phyloP scores from a whole-genome alignment of 2,329 filamentous ascomycete species.

The Fusarium austroafricanum region DNA sequence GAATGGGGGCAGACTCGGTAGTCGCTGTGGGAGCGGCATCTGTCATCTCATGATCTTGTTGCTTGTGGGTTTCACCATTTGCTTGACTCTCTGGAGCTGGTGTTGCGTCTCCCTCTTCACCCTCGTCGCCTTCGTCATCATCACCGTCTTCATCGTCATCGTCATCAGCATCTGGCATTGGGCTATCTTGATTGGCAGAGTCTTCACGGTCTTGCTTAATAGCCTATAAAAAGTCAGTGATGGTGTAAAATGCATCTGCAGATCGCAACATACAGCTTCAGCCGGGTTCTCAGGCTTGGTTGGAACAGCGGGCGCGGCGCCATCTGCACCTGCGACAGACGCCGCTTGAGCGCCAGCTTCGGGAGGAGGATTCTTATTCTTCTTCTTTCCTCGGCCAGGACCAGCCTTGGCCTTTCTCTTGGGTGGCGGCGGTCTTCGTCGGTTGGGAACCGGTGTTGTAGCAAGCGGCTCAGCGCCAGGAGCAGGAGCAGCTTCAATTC shows the following conservation, averaged over 20 bases:
- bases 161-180: constrained; percentile 66
- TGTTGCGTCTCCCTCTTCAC: constrained; percentile 58
- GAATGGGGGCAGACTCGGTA: constrained; percentile 30
- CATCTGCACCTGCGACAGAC: constrained; percentile 51
- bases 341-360: constrained; percentile 51
- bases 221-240: constrained; percentile 48
- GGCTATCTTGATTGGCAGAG: constrained; percentile 60
- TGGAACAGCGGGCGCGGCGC: constrained; percentile 53
- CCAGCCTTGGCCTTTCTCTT: constrained; percentile 83
- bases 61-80: constrained; percentile 47
- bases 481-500: constrained; percentile 59
- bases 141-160: constrained; percentile 61
- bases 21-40: constrained; percentile 49
- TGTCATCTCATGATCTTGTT: constrained; percentile 54
- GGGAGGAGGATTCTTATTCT: constrained; percentile 70
- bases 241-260: not conserved
- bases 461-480: constrained; percentile 65
- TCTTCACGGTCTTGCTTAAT: constrained; percentile 59
- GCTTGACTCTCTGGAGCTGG: constrained; percentile 44
- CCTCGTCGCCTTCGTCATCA: constrained; percentile 61
- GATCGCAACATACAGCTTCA: constrained; percentile 46
- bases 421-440: constrained; percentile 77
- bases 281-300: constrained; percentile 53
- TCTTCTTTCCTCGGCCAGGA: constrained; percentile 82
- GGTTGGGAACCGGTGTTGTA: constrained; percentile 54